These are phyloP conservation scores for Cairneyella variabilis DNA, from an alignment of 495 filamentous ascomycete species.

Conservation along the genomic window DNA sequence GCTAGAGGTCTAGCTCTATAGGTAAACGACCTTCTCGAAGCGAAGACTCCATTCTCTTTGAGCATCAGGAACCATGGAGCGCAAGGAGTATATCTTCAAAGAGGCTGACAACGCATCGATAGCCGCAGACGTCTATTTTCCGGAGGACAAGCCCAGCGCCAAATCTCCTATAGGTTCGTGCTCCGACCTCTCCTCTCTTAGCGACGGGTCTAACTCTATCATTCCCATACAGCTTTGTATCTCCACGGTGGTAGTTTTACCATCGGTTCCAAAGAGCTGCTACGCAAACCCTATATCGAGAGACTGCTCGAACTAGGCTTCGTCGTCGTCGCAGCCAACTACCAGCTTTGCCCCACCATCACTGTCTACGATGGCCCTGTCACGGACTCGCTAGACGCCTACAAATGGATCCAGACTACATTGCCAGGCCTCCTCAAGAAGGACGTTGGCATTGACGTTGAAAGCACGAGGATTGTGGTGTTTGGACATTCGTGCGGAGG, in stretches of 20 bases:
- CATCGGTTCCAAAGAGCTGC: conserved; percentile 2
- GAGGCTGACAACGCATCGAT: too few species aligned
- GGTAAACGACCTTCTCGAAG: too few species aligned
- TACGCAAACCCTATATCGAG: conserved; percentile 4
- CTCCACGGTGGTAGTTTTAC: conserved; percentile 13
- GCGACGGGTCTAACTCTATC: too few species aligned
- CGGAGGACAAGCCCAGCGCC: too few species aligned
- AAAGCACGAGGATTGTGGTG: conserved; percentile 3
- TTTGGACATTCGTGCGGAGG: conserved; percentile 15
- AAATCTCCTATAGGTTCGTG: too few species aligned
- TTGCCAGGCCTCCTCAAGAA: conserved; percentile 3
- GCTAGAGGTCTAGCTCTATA: too few species aligned
- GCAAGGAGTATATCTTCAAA: too few species aligned
- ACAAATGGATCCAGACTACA: neutral
- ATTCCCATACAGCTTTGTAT: conserved; percentile 11
- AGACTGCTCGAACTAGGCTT: conserved; percentile 10
- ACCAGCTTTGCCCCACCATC: conserved; percentile 14
- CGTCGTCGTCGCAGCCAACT: conserved; percentile 12
- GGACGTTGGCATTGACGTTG: conserved; percentile 3
- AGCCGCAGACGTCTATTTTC: too few species aligned
- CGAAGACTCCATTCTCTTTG: too few species aligned
- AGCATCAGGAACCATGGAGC: too few species aligned
- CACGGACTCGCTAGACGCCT: conserved; percentile 5
- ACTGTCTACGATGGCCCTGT: conserved; percentile 9
- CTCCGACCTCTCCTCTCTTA: too few species aligned